These are phyloP conservation scores for Cudoniella acicularis DNA, from an alignment of 495 filamentous ascomycete genomes.

Conservation along the genomic window DNA sequence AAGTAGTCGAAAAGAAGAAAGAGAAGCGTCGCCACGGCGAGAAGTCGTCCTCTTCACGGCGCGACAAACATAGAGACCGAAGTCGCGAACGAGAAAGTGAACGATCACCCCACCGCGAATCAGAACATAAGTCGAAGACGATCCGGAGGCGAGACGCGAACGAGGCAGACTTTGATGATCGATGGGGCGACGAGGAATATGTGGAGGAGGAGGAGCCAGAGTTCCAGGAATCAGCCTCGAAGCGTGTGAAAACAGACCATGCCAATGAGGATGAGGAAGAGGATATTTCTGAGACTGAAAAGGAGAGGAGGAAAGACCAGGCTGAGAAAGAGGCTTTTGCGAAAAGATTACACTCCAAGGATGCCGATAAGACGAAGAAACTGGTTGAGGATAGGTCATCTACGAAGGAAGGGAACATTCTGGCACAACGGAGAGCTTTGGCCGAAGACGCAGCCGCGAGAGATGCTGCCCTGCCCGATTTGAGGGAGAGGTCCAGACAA, in stretches of 20 bases:
- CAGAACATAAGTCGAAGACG: conserved; percentile 46
- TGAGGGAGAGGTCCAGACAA: conserved; percentile 80
- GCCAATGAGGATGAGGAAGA: conserved; percentile 51
- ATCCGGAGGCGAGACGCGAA: conserved; percentile 45
- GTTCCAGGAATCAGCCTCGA: conserved; percentile 55
- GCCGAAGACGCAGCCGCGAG: conserved; percentile 62
- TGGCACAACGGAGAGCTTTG: conserved; percentile 55
- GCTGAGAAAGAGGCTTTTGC: conserved; percentile 73
- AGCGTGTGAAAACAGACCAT: conserved; percentile 44
- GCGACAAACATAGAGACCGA: conserved; percentile 32
- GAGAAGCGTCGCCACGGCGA: conserved; percentile 37
- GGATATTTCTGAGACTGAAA: conserved; percentile 53
- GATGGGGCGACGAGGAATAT: conserved; percentile 76
- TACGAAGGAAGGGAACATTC: conserved; percentile 53
- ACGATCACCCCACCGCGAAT: conserved; percentile 35
- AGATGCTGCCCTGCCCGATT: conserved; percentile 64
- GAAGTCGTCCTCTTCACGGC: conserved; percentile 31
- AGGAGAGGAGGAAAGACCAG: conserved; percentile 57
- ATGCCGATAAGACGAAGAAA: conserved; percentile 66
- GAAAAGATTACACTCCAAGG: conserved; percentile 65
- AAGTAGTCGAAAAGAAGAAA: conserved; percentile 40
- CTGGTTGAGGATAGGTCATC: conserved; percentile 63
- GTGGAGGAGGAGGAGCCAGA: conserved; percentile 47
- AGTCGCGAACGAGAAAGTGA: conserved; percentile 36
- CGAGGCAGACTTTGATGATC: conserved; percentile 60